A percentile compares a stretch with the other conserved stretches of the same genome.
These are phyloP conservation scores for Candida sphagnicola DNA, from an alignment of 805 yeast genomes.

Conservation along the genomic window DNA sequence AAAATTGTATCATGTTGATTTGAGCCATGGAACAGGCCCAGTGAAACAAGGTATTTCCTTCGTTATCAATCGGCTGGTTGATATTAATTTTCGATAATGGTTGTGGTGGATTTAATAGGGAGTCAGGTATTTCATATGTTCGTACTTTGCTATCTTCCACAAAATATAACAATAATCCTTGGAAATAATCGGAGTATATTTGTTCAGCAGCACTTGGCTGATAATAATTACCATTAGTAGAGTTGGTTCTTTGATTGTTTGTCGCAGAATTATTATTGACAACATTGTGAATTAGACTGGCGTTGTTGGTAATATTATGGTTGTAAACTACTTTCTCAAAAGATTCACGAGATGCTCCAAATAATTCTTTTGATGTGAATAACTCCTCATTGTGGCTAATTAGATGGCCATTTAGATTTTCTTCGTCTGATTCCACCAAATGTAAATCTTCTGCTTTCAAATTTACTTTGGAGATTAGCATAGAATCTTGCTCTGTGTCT, in stretches of 20 bases:
- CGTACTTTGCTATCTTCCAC: slow-evolving; percentile 39
- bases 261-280: slow-evolving; percentile 5
- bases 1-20: slow-evolving; percentile 57
- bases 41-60: slow-evolving; percentile 90
- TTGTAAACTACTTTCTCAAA: slow-evolving; percentile 25
- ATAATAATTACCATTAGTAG: slow-evolving; percentile 20
- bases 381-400: slow-evolving; percentile 26
- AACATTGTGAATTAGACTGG: slow-evolving; percentile 8
- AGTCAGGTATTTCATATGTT: slow-evolving; percentile 24
- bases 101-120: slow-evolving; percentile 53
- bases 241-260: slow-evolving; percentile 12
- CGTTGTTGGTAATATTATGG: slow-evolving; percentile 9
- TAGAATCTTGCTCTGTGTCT: slow-evolving; percentile 39
- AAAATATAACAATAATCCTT: slow-evolving; percentile 47
- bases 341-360: slow-evolving; percentile 37
- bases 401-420: slow-evolving; percentile 10
- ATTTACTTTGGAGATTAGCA: slow-evolving; percentile 27
- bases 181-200: slow-evolving; percentile 37
- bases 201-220: slow-evolving; percentile 16
- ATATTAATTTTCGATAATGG: slow-evolving; percentile 54
- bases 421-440: slow-evolving; percentile 28
- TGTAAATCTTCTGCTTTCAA: slow-evolving; percentile 37
- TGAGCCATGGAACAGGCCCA: slow-evolving; percentile 95
- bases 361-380: slow-evolving; percentile 35
- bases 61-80: slow-evolving; percentile 87